Evolutionary conservation across 2,329 filamentous ascomycete genomes (phyloP).

Genomic region (Peltaster fructicola): DNA sequence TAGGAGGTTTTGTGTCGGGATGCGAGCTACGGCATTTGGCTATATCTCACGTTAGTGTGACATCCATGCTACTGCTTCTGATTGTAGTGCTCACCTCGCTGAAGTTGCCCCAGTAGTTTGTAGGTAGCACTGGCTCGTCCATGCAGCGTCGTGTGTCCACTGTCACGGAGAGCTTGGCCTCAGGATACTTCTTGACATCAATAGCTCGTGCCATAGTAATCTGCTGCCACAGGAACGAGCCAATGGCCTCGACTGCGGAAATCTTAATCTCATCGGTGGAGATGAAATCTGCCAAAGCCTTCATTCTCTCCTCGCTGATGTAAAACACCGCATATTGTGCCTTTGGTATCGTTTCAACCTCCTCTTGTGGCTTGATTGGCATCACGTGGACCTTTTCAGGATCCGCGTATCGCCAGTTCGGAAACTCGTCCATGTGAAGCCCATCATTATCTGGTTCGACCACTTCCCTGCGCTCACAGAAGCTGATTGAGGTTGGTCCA

Average conservation of each 20-base stretch:
- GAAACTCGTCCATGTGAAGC: constrained; percentile 1
- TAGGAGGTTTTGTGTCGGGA: too few relatives aligned
- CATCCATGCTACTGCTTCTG: too few relatives aligned
- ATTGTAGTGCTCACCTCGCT: too few relatives aligned
- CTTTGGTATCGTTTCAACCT: too few relatives aligned
- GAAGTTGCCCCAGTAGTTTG: constrained; percentile 5
- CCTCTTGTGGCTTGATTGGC: too few relatives aligned
- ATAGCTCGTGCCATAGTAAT: constrained; percentile 3
- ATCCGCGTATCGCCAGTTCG: constrained; percentile 1
- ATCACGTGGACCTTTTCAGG: too few relatives aligned
- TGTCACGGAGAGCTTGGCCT: constrained; percentile 6
- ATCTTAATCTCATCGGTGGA: too few relatives aligned
- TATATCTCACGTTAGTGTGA: not conserved
- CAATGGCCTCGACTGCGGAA: constrained; percentile 3
- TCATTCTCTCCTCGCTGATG: too few relatives aligned
- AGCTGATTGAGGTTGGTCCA: constrained; percentile 1
- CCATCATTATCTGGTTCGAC: not conserved
- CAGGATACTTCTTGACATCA: constrained; percentile 3
- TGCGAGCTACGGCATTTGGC: constrained; percentile 3
- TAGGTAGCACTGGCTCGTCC: constrained; percentile 1
- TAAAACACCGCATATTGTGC: too few relatives aligned
- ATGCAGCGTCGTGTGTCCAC: constrained; percentile 4
- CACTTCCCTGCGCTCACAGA: constrained; percentile 1
- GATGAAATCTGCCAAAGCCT: too few relatives aligned
- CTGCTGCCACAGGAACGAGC: constrained; percentile 5